phyloP scores from a whole-genome alignment of 2,329 filamentous ascomycete genomes.

The Epichloe gansuensis region DNA sequence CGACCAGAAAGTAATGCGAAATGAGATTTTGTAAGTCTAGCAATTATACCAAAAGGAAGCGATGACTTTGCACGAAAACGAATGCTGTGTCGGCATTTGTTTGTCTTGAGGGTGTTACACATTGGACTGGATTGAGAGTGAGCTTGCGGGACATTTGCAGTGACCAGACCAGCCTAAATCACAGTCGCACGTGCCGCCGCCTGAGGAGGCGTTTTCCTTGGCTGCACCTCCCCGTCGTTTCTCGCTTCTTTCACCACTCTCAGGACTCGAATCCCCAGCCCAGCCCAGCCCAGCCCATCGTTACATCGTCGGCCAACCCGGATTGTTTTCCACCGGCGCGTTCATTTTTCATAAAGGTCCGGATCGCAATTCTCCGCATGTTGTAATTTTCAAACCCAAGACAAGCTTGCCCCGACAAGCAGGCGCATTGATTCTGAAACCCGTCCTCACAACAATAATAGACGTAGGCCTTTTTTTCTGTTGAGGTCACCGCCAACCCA shows the following conservation, averaged over 20 bases:
- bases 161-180: not conserved
- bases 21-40: not conserved
- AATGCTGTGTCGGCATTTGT: no score
- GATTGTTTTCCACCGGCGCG: not conserved
- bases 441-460: not conserved
- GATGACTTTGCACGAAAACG: no score
- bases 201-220: not conserved
- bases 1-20: constrained; percentile 16
- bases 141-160: not conserved
- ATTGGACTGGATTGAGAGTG: no score
- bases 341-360: not conserved
- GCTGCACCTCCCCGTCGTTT: not conserved
- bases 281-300: not conserved
- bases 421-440: not conserved
- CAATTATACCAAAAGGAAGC: no score
- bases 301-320: not conserved
- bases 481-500: not conserved
- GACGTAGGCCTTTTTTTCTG: not conserved
- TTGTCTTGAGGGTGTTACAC: no score
- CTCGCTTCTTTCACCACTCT: not conserved
- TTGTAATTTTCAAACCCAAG: not conserved
- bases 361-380: not conserved
- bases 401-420: not conserved
- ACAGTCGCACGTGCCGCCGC: constrained; percentile 1
- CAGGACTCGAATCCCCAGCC: not conserved